These are phyloP conservation scores for Hymenoscyphus scutula DNA, from an alignment of 2,329 filamentous ascomycete genomes.

Conservation along the genomic window DNA sequence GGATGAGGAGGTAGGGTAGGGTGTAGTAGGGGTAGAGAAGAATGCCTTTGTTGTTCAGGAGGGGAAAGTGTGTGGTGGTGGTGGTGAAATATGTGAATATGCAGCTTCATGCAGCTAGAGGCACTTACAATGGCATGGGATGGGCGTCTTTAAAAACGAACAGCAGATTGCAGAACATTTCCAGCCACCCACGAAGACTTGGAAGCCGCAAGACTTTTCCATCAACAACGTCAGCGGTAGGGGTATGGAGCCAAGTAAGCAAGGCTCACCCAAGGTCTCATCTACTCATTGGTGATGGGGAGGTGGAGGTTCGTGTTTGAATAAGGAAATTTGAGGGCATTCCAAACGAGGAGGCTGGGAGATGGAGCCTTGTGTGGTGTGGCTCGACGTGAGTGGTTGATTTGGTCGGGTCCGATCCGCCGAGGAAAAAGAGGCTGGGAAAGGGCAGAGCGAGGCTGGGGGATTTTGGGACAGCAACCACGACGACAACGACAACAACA, in stretches of 20 bases:
- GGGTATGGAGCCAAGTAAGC: neutral
- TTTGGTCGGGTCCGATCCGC: neutral
- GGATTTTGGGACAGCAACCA: neutral
- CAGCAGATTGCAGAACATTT: neutral
- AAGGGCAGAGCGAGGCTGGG: constrained; percentile 10
- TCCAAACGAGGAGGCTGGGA: constrained; percentile 1
- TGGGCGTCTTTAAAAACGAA: neutral
- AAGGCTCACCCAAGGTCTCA: neutral
- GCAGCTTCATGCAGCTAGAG: neutral
- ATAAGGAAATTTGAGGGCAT: neutral
- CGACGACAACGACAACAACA: neutral
- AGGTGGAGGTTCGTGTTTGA: constrained; percentile 5
- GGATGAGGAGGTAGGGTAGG: neutral
- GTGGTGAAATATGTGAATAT: no score
- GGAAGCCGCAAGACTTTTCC: neutral
- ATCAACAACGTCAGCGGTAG: constrained; percentile 7
- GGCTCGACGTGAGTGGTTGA: neutral
- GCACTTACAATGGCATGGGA: neutral
- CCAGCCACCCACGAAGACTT: constrained; percentile 10
- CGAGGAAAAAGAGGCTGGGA: constrained; percentile 3
- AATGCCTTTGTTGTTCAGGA: neutral
- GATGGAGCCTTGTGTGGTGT: neutral
- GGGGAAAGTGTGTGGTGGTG: neutral
- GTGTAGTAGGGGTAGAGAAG: neutral
- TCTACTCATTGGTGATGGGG: neutral